phyloP scores from a whole-genome alignment of 306 rosid genomes.

The Trifolium subterraneum region DNA sequence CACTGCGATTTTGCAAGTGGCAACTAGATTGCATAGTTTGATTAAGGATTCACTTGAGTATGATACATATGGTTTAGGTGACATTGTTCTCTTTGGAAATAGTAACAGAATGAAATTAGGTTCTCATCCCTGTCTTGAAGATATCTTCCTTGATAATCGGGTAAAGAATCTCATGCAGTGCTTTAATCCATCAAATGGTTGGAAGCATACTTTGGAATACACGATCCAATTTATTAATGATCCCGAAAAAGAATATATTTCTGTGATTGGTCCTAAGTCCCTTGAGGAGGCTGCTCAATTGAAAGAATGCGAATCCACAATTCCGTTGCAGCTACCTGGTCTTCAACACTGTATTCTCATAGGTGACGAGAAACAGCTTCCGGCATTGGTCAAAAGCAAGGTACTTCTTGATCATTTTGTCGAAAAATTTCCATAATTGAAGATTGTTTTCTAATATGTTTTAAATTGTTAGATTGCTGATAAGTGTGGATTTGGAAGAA shows the following conservation, averaged over 20 bases:
- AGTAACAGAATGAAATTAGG: slow-evolving; percentile 38
- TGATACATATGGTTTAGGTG: slow-evolving; percentile 41
- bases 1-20: slow-evolving; percentile 16
- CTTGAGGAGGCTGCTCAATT: slow-evolving; percentile 53
- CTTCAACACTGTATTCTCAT: slow-evolving; percentile 46
- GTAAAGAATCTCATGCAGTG: slow-evolving; percentile 9
- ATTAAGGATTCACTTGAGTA: slow-evolving; percentile 2
- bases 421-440: no score
- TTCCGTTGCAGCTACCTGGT: slow-evolving; percentile 56
- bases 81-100: slow-evolving; percentile 47
- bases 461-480: slow-evolving; percentile 40
- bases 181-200: slow-evolving; percentile 27
- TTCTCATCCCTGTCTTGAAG: neutral
- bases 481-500: slow-evolving; percentile 51
- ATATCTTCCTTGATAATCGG: slow-evolving; percentile 47
- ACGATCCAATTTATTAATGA: slow-evolving; percentile 31
- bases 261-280: neutral
- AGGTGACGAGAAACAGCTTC: slow-evolving; percentile 66
- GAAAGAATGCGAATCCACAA: slow-evolving; percentile 60
- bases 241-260: slow-evolving; percentile 3
- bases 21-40: neutral
- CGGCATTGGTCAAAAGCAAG: slow-evolving; percentile 66
- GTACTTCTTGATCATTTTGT: slow-evolving; percentile 28
- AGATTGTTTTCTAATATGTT: neutral
- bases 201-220: slow-evolving; percentile 38